Evolutionary conservation across 176 grass and related monocot genomes (phyloP).

Genomic region (Pontederia crassipes): DNA sequence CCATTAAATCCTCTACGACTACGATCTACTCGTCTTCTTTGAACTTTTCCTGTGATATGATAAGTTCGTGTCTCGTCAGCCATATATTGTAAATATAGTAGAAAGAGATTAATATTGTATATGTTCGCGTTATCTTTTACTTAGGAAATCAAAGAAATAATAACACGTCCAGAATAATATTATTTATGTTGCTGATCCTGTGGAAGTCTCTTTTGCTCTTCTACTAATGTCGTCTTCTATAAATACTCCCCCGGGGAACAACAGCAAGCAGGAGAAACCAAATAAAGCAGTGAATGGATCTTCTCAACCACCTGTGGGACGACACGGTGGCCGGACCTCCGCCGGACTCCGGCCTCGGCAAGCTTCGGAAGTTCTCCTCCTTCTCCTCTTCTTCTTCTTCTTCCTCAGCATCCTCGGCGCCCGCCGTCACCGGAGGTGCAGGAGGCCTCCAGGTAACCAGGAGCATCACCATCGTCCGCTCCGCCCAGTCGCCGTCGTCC

Average conservation of each 20-base stretch:
- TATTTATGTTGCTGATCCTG: no score
- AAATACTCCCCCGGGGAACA: background rate
- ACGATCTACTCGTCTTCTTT: no score
- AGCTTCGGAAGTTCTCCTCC: conserved; percentile 70
- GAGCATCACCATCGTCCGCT: conserved; percentile 67
- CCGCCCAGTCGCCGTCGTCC: conserved; percentile 32
- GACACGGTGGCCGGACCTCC: conserved; percentile 78
- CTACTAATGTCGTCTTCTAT: background rate
- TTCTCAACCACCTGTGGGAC: conserved; percentile 94
- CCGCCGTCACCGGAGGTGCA: background rate
- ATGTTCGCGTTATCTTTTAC: no score
- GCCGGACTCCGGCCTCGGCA: conserved; percentile 76
- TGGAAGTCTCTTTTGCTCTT: no score
- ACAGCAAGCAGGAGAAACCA: background rate
- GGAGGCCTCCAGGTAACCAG: conserved; percentile 32
- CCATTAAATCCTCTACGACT: no score
- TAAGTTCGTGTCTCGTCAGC: no score
- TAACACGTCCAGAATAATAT: no score
- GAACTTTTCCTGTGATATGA: no score
- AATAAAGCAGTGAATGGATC: conserved; percentile 32
- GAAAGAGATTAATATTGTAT: no score
- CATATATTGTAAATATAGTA: no score
- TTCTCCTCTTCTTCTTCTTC: conserved; percentile 45
- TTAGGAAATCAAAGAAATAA: no score
- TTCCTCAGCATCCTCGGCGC: conserved; percentile 25